A percentile compares a stretch with the other conserved stretches of the same genome.
phyloP scores from a whole-genome alignment of 768 basidiomycete species.

The Pulveroboletus ravenelii region DNA sequence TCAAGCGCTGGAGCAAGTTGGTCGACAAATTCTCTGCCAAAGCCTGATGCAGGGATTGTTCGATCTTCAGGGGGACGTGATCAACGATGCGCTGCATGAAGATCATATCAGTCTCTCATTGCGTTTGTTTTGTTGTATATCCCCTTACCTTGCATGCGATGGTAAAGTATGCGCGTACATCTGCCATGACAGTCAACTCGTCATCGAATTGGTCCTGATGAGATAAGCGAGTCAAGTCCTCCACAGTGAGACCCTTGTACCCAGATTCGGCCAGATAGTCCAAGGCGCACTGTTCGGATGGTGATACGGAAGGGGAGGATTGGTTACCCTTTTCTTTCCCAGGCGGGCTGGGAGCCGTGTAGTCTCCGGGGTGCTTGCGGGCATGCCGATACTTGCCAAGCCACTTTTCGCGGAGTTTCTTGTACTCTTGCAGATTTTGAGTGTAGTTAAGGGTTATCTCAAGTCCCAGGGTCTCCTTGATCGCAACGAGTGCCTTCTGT shows the following conservation, averaged over 20 bases:
- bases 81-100: slow-evolving; percentile 49
- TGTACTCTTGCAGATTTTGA: slow-evolving; percentile 26
- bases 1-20: slow-evolving; percentile 33
- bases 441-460: slow-evolving; percentile 41
- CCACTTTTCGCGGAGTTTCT: slow-evolving; percentile 24
- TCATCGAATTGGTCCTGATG: slow-evolving; percentile 32
- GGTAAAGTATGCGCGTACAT: slow-evolving; percentile 52
- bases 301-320: too few relatives aligned
- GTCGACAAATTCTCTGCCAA: slow-evolving; percentile 34
- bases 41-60: slow-evolving; percentile 40
- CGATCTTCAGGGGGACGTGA: slow-evolving; percentile 46
- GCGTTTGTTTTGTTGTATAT: not conserved
- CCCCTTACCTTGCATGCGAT: slow-evolving; percentile 47
- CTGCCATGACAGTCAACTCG: slow-evolving; percentile 49
- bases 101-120: not conserved
- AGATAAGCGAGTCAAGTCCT: slow-evolving; percentile 27
- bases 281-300: too few relatives aligned
- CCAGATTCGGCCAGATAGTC: slow-evolving; percentile 27
- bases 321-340: not conserved
- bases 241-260: slow-evolving; percentile 14
- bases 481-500: slow-evolving; percentile 14
- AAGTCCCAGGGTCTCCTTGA: slow-evolving; percentile 34
- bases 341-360: not conserved
- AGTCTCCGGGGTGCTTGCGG: not conserved
- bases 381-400: slow-evolving; percentile 19